Percentiles rank a stretch among this genome's conserved stretches.
These are phyloP conservation scores for Tolypocladium tundrense DNA, from an alignment of 2,329 filamentous ascomycete genomes.

Conservation along the genomic window DNA sequence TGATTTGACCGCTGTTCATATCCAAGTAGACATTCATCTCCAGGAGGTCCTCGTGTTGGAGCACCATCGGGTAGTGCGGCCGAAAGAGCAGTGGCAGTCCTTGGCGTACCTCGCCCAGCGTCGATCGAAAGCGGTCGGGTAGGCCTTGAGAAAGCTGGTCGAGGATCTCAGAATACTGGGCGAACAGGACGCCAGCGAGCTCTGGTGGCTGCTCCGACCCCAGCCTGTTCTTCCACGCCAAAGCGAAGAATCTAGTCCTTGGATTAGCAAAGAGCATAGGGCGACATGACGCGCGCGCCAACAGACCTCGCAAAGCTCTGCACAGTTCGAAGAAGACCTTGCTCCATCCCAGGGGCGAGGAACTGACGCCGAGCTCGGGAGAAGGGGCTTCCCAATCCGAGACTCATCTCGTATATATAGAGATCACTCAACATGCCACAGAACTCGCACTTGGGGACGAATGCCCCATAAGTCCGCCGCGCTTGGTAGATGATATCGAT, in stretches of 20 bases:
- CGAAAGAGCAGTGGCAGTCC: conserved; percentile 10
- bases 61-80: conserved; percentile 8
- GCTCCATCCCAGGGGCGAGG: conserved; percentile 1
- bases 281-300: neutral
- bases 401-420: conserved; percentile 7
- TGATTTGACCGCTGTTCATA: conserved; percentile 12
- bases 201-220: neutral
- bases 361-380: conserved; percentile 5
- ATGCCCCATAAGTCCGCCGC: conserved; percentile 4
- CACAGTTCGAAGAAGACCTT: conserved; percentile 4
- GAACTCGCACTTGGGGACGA: conserved; percentile 5
- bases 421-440: conserved; percentile 4
- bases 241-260: conserved; percentile 10
- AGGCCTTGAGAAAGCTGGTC: conserved; percentile 5
- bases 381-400: conserved; percentile 6
- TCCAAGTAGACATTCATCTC: conserved; percentile 20
- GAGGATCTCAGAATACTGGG: conserved; percentile 5
- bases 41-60: conserved; percentile 16
- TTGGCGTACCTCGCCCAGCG: conserved; percentile 4
- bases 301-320: conserved; percentile 7
- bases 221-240: conserved; percentile 6
- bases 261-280: neutral
- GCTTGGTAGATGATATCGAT: conserved; percentile 6
- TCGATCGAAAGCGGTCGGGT: conserved; percentile 4
- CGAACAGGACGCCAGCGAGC: neutral